Conservation (phyloP, 108 stramenopile genomes). For the Bacterosira constricta region DNA sequence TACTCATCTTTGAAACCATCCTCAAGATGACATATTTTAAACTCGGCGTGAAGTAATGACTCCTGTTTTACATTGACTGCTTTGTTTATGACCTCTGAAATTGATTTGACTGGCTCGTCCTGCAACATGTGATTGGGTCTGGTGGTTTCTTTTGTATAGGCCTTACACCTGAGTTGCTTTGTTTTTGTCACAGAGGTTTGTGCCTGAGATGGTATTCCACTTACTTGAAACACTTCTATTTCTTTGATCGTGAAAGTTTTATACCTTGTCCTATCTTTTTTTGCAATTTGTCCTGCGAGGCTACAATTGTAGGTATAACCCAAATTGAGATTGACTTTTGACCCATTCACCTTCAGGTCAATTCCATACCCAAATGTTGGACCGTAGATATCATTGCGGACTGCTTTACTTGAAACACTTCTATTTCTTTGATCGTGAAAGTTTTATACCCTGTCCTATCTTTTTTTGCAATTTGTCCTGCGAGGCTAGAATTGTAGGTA, state of each 20-base stretch:
- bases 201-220: not conserved
- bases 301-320: constrained; percentile 3
- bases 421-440: constrained; percentile 5
- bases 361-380: constrained; percentile 1
- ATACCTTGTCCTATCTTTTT: not conserved
- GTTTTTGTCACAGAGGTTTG: not conserved
- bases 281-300: not conserved
- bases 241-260: not conserved
- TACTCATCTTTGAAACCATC: constrained; percentile 30
- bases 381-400: too few relatives aligned
- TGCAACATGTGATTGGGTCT: too few relatives aligned
- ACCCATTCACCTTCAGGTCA: constrained; percentile 9
- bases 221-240: constrained; percentile 30
- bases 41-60: constrained; percentile 2
- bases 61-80: constrained; percentile 18
- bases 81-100: constrained; percentile 19
- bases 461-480: not conserved
- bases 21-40: constrained; percentile 16
- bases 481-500: not conserved
- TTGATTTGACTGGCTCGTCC: not conserved
- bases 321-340: not conserved
- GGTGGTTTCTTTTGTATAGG: too few relatives aligned
- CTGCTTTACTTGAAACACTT: constrained; percentile 29
- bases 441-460: not conserved
- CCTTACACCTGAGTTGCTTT: too few relatives aligned